Percentiles rank a stretch among this genome's conserved stretches.
phyloP scores from a whole-genome alignment of 306 rosid species.

The Dryas octopetala region DNA sequence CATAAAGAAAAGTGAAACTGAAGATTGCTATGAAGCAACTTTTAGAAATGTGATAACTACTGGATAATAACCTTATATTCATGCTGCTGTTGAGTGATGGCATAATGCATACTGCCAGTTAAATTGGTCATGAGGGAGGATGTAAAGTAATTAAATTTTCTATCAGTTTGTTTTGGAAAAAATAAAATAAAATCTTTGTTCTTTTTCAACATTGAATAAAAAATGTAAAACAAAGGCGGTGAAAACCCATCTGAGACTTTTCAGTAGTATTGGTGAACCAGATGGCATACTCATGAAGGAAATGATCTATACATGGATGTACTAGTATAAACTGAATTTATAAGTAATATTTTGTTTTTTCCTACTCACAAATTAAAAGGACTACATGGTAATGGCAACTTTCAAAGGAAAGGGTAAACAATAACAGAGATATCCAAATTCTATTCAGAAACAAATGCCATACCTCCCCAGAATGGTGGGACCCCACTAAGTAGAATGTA shows the following conservation, averaged over 20 bases:
- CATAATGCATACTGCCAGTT: background rate
- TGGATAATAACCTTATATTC: slow-evolving; percentile 3
- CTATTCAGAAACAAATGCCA: background rate
- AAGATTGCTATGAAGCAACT: slow-evolving; percentile 13
- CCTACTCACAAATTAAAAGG: background rate
- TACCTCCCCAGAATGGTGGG: slow-evolving; percentile 99
- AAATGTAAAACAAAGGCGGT: background rate
- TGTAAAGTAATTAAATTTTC: background rate
- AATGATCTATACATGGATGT: background rate
- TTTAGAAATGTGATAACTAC: slow-evolving; percentile 4
- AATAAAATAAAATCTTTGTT: background rate
- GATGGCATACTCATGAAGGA: background rate
- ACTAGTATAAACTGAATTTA: background rate
- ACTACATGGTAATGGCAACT: background rate
- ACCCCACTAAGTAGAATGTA: slow-evolving; percentile 94
- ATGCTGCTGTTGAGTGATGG: background rate
- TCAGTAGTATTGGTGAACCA: background rate
- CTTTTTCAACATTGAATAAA: background rate
- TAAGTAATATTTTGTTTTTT: background rate
- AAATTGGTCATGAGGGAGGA: background rate
- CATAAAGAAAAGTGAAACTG: slow-evolving; percentile 32
- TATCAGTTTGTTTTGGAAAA: background rate
- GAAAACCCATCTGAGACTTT: background rate
- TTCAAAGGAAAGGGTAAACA: background rate
- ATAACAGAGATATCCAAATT: background rate